Base-by-base conservation (phyloP, 495 filamentous ascomycete species). In the Penicillium dipodomyicola region DNA sequence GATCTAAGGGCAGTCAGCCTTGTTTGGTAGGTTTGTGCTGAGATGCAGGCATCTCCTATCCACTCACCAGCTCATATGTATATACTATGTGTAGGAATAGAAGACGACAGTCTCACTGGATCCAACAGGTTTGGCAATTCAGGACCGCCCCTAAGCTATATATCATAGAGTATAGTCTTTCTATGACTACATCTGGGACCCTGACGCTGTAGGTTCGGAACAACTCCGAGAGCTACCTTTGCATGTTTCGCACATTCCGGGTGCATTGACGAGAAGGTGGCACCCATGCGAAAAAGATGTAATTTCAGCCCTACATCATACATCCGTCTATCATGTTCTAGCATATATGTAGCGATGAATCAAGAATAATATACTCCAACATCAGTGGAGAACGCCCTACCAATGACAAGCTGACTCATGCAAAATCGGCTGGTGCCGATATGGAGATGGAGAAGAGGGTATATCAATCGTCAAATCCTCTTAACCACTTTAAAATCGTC, bases 391-490 rank as follows among this genome's bases (percentile, higher is more conserved):
- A 41, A 39, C 63, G 63, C 63, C 63, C 52, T 65, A 42, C 17
- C 11, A 59, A 61, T 56, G 62, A 65, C 56, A 63, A 29, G 59
- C 56, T 61, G 54, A 61, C 49, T 61, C 59, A 61, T 54, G 14
- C 19, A 47, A 54, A 39, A 19, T 46, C 42, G 52, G 42, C 29
- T 23, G 14, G n/a, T 14, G 6, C 42, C 43, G 42, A 47, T 20
- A 29, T 25, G 29, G 6, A 46, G 52, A 35, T 22, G 10, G n/a
- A 40, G 19, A 29, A 40, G 17, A 29, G 25, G 25, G 30, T 56
- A 56, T 43, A 47, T 56, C 8, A 46, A 54, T 15, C 9, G 15
- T 7, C 25, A 20, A 42, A 42, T 33, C 11, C 37, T 10, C n/a
- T 9, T 52, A 7, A 30, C 10, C 17, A 29, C 35, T 37, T 14